Percentiles rank a stretch among this genome's conserved stretches.
These are phyloP conservation scores for Notholithocarpus densiflorus DNA, from an alignment of 306 rosid species.

Conservation along the genomic window DNA sequence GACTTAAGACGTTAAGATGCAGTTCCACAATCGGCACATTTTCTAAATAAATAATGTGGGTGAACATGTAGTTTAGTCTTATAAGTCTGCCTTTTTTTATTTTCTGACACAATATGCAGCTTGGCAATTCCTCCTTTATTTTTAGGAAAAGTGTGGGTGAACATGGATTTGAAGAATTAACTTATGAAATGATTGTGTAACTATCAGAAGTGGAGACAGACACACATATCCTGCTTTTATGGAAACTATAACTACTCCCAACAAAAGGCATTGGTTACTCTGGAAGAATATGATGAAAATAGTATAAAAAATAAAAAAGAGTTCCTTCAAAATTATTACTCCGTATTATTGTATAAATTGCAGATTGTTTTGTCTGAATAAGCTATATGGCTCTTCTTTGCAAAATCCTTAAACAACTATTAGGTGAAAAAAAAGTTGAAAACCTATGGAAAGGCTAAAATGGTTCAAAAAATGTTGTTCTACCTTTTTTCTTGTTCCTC, in stretches of 20 bases:
- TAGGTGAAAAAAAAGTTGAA: neutral
- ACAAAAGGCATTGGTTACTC: neutral
- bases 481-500: too few species aligned
- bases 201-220: neutral
- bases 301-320: neutral
- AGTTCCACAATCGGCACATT: neutral
- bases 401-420: neutral
- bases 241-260: neutral
- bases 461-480: too few species aligned
- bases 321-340: neutral
- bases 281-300: neutral
- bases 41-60: neutral
- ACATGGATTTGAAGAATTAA: neutral
- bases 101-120: constrained; percentile 1
- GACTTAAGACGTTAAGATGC: constrained; percentile 12
- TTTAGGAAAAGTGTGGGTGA: neutral
- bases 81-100: neutral
- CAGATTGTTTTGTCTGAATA: neutral
- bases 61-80: neutral
- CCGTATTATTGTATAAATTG: neutral
- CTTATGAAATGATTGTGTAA: too few species aligned
- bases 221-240: neutral
- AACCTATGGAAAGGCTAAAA: neutral
- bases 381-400: neutral
- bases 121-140: neutral